Conservation (phyloP, 192 early-diverging fungal species). For the Umbelopsis vinacea region DNA sequence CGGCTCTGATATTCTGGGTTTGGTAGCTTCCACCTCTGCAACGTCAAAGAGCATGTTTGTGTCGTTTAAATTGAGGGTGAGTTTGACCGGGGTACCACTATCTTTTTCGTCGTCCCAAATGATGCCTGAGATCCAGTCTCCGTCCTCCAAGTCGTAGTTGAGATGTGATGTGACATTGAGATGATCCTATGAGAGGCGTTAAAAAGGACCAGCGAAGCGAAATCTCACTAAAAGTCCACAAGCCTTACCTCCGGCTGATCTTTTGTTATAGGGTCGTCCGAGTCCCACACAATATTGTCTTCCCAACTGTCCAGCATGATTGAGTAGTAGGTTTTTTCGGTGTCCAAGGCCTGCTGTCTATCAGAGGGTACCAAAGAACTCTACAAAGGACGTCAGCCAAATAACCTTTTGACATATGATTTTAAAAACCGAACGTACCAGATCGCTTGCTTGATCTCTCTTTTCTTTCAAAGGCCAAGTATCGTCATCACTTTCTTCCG, state of each 20-base stretch:
- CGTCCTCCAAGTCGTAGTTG: constrained; percentile 68
- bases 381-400: not conserved
- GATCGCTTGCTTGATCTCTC: not conserved
- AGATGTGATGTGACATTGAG: constrained; percentile 29
- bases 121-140: constrained; percentile 76
- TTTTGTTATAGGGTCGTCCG: constrained; percentile 42
- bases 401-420: not conserved
- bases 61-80: constrained; percentile 70
- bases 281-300: constrained; percentile 77
- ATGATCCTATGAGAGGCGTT: not conserved
- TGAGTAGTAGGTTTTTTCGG: constrained; percentile 59
- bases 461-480: not conserved
- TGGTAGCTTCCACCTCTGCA: constrained; percentile 51
- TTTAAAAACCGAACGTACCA: not conserved
- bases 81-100: constrained; percentile 55
- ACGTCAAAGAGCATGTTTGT: constrained; percentile 77
- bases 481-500: constrained; percentile 13
- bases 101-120: constrained; percentile 77
- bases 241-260: not conserved
- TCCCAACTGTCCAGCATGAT: constrained; percentile 87
- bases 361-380: not conserved
- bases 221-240: no score
- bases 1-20: constrained; percentile 33
- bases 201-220: no score
- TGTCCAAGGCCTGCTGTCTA: constrained; percentile 21